Evolutionary conservation across 768 basidiomycete genomes (phyloP), one percentile per base, ranked within the genome.

Genomic region (Gymnopilus junonius): DNA sequence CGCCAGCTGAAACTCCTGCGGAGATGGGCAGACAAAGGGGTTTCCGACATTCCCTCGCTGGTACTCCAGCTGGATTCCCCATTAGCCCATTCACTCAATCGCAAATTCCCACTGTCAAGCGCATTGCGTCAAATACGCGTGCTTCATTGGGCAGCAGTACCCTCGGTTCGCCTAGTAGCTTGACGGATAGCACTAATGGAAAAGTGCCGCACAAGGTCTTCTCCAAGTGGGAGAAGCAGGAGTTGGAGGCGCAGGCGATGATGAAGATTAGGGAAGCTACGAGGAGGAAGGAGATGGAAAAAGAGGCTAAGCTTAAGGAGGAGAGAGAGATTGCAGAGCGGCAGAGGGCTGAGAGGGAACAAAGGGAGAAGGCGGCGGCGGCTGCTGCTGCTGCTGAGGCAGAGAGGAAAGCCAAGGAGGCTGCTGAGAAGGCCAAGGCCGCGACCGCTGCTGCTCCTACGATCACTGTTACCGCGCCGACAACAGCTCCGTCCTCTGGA

Each of bases 191-290:
- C 67, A 88, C 90, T 6, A 87, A 87, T 58, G 77, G 71, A 11
- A 77, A 72, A 58, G 73, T 76, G 56, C 40, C 66, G 56, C 31
- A 73, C 21, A 75, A 74, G 55, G 80, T 81, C 20, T 88, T 87
- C 67, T 89, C 90, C 3, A 93, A 92, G 75, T 93, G 90, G 90
- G 92, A 94, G 74, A 93, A 92, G 64, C 92, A 94, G 73, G 92
- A 94, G 67, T 74, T 92, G 31, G 92, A 94, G 69, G 92, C 92
- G 3, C 85, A 85, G 43, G 90, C 91, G 23, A 89, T 94, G 83
- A 84, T 84, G 69, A 88, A 83, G 70, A 85, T 94, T 68, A 81
- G 92, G 53, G 80, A 83, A 58, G 78, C 79, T 12, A 82, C 76
- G 60, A 71, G 73, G 56, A 77, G 77, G 64, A 83, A 82, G 68